A percentile compares a stretch with the other conserved stretches of the same genome.
Conservation (phyloP, 2,329 filamentous ascomycete species). For the Annulohypoxylon truncatum region DNA sequence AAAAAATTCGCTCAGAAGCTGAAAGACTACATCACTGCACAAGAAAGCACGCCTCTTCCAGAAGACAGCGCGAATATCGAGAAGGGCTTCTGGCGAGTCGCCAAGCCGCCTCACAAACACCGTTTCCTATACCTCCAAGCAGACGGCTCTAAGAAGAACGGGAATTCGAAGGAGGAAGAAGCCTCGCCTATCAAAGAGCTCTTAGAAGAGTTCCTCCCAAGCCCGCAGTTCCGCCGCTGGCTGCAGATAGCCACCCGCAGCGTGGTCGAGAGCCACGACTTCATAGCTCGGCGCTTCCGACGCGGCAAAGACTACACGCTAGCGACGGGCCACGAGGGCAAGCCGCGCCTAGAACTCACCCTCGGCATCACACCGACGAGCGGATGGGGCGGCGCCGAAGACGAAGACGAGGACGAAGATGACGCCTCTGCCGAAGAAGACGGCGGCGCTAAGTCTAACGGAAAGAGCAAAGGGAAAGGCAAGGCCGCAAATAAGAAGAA, state of each 20-base stretch:
- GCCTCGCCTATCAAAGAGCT: constrained; percentile 78
- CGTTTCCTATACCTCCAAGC: constrained; percentile 85
- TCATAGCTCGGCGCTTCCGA: constrained; percentile 88
- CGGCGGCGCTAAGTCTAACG: constrained; percentile 51
- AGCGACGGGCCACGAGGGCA: constrained; percentile 82
- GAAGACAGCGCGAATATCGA: constrained; percentile 67
- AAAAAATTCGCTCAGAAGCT: constrained; percentile 80
- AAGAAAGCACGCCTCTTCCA: constrained; percentile 65
- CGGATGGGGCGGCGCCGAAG: constrained; percentile 80
- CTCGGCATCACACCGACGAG: constrained; percentile 85
- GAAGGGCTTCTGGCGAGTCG: constrained; percentile 75
- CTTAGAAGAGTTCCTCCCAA: constrained; percentile 84
- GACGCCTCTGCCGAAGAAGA: constrained; percentile 57
- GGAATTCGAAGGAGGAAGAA: constrained; percentile 48
- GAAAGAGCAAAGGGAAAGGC: constrained; percentile 49
- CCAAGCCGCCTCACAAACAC: constrained; percentile 93
- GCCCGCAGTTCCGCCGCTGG: constrained; percentile 89
- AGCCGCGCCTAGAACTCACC: constrained; percentile 86
- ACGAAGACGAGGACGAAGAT: constrained; percentile 62
- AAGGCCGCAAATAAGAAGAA: constrained; percentile 44
- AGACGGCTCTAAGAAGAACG: constrained; percentile 43
- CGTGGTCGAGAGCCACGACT: constrained; percentile 76
- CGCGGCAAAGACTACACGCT: constrained; percentile 91
- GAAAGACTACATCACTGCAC: constrained; percentile 74
- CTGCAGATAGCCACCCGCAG: constrained; percentile 84